Base-by-base conservation (phyloP, 2,329 filamentous ascomycete species). In the Allantophomopsis cytisporea region DNA sequence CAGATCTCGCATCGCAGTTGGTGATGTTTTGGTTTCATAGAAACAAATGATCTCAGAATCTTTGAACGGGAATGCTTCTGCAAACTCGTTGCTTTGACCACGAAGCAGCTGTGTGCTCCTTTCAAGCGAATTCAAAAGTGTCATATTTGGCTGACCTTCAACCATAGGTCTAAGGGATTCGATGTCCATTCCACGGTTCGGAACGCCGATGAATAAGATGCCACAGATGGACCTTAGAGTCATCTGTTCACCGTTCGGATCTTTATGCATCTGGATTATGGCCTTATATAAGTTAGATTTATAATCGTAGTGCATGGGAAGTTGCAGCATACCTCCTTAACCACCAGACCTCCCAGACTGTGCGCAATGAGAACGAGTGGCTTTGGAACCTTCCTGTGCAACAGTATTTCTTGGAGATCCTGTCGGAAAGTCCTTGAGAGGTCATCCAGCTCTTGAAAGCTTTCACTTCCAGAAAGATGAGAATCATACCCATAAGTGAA, bases 401-500 rank as follows among this genome's bases (percentile, higher is more conserved):
- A 8, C 11, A 18, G 23, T 11, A 48, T 17, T 15, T 33, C 15
- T 15, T 36, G 16, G 2, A 49, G 23, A 13, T 36, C 17, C 11
- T 31, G 14, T 17, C 39, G 37, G 14, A 50, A 38, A 4, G 36
- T 34, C 4, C 34, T 43, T 13, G 40, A 44, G 13, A 50, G 40
- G 17, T 44, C 44, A 21, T 45, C 46, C 6, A 48, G 28, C 17
- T 43, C 41, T 32, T 47, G 41, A 13, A 47, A 40, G 31, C 42
- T 52, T 21, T 46, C 32, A 40, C 47, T 53, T 2, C 36, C 35
- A 5, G 32, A 23, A 8, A 53, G 35, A 16, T 14, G 16, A 18
- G 47, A 46, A 4, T 50, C 43, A 34, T 55, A 54, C 15, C 54
- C 52, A 38, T 52, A 55, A 6, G 43, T 48, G 16, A 55, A 43